Base-by-base conservation (phyloP, 768 basidiomycete species). In the Mycena belliarum region DNA sequence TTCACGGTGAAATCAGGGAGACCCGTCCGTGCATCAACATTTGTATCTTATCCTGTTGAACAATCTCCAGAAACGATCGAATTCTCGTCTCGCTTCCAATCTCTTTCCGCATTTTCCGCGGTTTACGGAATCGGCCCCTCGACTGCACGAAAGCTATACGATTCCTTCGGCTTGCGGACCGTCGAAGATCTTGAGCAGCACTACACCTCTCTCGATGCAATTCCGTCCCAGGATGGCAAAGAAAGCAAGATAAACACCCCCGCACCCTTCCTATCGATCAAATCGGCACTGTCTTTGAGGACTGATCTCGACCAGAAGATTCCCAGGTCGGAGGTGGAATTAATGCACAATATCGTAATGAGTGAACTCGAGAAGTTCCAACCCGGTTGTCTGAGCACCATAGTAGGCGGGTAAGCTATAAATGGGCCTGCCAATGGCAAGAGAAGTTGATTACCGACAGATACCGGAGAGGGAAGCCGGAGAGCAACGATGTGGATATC, bases 401-500 rank as follows among this genome's bases (percentile, higher is more conserved):
- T 97, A 38, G 89, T 83, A 37, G 95, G 94, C 65, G 90, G 94
- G 92, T 91, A 49, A 61, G 84, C 73, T 10, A 33, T 49, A 24
- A n/a, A 9, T 28, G 18, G 12, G 21, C 20, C 20, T 32, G 16
- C 47, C 20, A 15, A 18, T 11, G 20, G 16, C 21, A 18, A 6
- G 4, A 10, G 11, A 51, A 41, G 5, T 41, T 10, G 11, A 21
- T 40, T 20, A n/a, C 11, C 32, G 47, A 52, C 12, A 94, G 93
- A 6, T 92, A 95, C 72, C 84, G 95, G 26, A 76, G 95, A 53
- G 95, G 95, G 2, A 96, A 96, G 69, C 66, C 73, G 3, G 73
- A 84, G 58, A 91, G 88, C 66, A 91, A 89, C 65, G 95, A 97
- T 67, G 86, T 94, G 28, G 95, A 98, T 66, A 89, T 98, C 54